A percentile compares a stretch with the other conserved stretches of the same genome.
phyloP scores from a whole-genome alignment of 2,329 filamentous ascomycete genomes.

The Harringtonia aguacate region DNA sequence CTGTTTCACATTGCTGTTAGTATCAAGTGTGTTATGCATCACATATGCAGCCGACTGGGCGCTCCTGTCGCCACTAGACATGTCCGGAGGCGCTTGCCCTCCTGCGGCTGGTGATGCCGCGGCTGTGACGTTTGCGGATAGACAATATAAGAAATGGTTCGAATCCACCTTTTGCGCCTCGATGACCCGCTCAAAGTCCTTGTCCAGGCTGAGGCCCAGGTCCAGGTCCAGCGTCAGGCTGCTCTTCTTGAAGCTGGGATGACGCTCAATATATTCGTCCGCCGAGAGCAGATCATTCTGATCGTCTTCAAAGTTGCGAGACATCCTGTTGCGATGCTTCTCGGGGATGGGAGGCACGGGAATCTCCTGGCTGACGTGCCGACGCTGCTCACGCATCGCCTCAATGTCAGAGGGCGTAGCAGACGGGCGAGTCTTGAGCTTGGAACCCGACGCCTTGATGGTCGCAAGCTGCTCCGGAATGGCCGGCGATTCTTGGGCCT shows the following conservation, averaged over 20 bases:
- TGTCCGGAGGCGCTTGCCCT: conserved; percentile 35
- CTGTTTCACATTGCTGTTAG: conserved; percentile 75
- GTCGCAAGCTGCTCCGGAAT: conserved; percentile 79
- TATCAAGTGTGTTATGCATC: conserved; percentile 26
- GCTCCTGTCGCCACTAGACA: conserved; percentile 2
- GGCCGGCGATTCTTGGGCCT: conserved; percentile 39
- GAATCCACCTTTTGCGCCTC: conserved; percentile 88
- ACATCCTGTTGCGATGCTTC: conserved; percentile 45
- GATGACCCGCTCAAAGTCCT: conserved; percentile 91
- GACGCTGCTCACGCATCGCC: conserved; percentile 76
- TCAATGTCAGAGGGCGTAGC: conserved; percentile 75
- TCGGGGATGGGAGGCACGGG: conserved; percentile 53
- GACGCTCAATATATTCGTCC: conserved; percentile 43
- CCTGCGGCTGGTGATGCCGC: conserved; percentile 9
- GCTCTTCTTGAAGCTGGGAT: conserved; percentile 67
- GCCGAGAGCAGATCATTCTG: conserved; percentile 18
- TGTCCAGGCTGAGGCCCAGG: conserved; percentile 74
- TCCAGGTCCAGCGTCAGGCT: conserved; percentile 77
- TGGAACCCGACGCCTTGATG: conserved; percentile 78
- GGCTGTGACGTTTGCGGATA: conserved; percentile 5
- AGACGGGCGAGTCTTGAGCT: conserved; percentile 80
- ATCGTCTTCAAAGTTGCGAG: conserved; percentile 30
- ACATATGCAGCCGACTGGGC: conserved; percentile 4
- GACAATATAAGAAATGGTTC: conserved; percentile 21
- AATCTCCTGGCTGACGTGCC: conserved; percentile 71